Evolutionary conservation across 2,329 filamentous ascomycete species (phyloP).

Genomic region (Proliferodiscus dingleyae): DNA sequence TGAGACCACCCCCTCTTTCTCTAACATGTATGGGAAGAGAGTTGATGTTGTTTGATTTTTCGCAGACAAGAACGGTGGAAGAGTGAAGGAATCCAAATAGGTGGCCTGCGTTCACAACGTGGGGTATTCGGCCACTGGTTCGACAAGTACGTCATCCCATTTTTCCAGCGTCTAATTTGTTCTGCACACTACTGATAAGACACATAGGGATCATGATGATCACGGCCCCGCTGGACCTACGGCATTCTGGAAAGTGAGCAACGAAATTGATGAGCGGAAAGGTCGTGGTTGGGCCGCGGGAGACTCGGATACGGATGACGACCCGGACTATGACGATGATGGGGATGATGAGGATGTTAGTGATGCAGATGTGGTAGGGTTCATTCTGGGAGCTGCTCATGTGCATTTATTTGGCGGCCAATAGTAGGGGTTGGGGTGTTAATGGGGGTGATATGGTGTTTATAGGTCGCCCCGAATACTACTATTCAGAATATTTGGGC

Average conservation of each 20-base stretch:
- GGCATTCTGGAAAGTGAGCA: slow-evolving; percentile 71
- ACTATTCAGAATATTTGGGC: too few species aligned
- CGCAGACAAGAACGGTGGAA: slow-evolving; percentile 66
- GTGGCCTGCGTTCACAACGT: slow-evolving; percentile 58
- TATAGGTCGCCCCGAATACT: too few species aligned
- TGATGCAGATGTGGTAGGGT: background rate
- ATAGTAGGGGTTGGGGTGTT: too few species aligned
- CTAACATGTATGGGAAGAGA: slow-evolving; percentile 17
- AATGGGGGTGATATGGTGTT: too few species aligned
- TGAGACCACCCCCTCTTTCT: slow-evolving; percentile 22
- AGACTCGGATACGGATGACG: background rate
- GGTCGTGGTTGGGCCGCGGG: too few species aligned
- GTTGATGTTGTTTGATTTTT: slow-evolving; percentile 9
- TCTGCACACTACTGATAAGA: background rate
- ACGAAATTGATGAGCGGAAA: slow-evolving; percentile 30
- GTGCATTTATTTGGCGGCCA: too few species aligned
- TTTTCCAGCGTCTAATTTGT: background rate
- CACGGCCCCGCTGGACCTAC: slow-evolving; percentile 70
- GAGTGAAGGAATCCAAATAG: slow-evolving; percentile 72
- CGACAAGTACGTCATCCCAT: slow-evolving; percentile 50
- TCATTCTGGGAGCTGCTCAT: too few species aligned
- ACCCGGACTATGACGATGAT: background rate
- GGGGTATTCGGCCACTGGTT: slow-evolving; percentile 76
- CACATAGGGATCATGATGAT: slow-evolving; percentile 53
- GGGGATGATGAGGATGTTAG: slow-evolving; percentile 2